Evolutionary conservation across 768 basidiomycete species (phyloP).

Genomic region (Rubroboletus pulcherrimus): DNA sequence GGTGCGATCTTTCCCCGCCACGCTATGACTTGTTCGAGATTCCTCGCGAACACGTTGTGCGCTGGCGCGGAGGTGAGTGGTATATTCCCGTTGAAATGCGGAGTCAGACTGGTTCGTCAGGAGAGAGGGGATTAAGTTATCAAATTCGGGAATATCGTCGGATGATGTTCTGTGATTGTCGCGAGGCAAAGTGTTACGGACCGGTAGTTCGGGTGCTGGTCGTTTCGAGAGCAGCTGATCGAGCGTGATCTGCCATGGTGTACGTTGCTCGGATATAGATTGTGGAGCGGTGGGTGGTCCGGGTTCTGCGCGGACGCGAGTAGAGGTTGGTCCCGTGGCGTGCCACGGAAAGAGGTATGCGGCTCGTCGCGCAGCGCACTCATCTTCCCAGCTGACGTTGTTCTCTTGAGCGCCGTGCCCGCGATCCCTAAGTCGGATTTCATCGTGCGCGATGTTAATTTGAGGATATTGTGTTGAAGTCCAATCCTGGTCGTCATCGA

Average conservation of each 20-base stretch:
- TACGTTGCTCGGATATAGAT: neutral
- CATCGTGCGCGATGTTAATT: too few relatives aligned
- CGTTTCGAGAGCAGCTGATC: neutral
- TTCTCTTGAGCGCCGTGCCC: too few relatives aligned
- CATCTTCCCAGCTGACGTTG: too few relatives aligned
- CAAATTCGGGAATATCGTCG: neutral
- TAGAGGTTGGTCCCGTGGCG: neutral
- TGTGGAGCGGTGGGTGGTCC: too few relatives aligned
- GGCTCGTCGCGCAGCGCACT: too few relatives aligned
- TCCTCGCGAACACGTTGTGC: neutral
- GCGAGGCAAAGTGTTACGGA: neutral
- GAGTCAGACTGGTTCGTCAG: neutral
- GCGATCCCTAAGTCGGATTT: too few relatives aligned
- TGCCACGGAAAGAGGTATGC: neutral
- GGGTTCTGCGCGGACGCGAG: too few relatives aligned
- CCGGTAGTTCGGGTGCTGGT: neutral
- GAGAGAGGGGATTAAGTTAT: neutral
- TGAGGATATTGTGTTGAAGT: too few relatives aligned
- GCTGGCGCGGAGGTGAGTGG: neutral
- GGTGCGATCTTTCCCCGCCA: neutral
- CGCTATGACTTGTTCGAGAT: neutral
- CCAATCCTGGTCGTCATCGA: neutral
- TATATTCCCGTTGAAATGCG: constrained; percentile 12
- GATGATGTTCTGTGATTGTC: neutral
- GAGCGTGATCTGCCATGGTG: neutral